These are phyloP conservation scores for Pisolithus albus DNA, from an alignment of 768 basidiomycete species.

Conservation along the genomic window DNA sequence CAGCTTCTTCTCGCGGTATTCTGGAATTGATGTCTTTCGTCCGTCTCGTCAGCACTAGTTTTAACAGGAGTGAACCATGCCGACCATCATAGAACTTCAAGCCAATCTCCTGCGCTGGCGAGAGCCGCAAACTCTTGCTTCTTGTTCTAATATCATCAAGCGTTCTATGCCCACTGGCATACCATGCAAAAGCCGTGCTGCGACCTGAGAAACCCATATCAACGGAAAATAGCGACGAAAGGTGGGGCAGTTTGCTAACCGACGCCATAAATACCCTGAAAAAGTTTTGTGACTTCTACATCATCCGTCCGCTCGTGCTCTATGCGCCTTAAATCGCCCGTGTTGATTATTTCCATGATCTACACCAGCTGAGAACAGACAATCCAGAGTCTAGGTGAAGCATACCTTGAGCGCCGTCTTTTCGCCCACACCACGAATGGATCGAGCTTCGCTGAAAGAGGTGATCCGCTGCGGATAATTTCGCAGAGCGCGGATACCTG, in stretches of 20 bases:
- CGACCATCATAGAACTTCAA: slow-evolving; percentile 63
- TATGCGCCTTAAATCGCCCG: slow-evolving; percentile 66
- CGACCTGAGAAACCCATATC: slow-evolving; percentile 38
- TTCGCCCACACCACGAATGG: slow-evolving; percentile 57
- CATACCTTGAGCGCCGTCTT: slow-evolving; percentile 71
- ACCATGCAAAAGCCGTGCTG: slow-evolving; percentile 66
- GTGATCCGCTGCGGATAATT: slow-evolving; percentile 52
- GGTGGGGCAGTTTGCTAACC: slow-evolving; percentile 39
- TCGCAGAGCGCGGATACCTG: slow-evolving; percentile 56
- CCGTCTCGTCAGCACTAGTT: background rate
- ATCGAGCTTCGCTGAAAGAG: slow-evolving; percentile 50
- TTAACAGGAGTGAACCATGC: slow-evolving; percentile 5
- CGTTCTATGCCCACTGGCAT: slow-evolving; percentile 65
- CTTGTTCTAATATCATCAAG: slow-evolving; percentile 63
- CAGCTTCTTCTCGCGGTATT: slow-evolving; percentile 80
- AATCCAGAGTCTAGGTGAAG: background rate
- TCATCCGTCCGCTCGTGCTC: slow-evolving; percentile 61
- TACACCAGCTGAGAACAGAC: slow-evolving; percentile 20
- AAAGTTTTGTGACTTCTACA: slow-evolving; percentile 46
- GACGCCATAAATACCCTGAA: slow-evolving; percentile 83
- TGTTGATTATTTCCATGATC: slow-evolving; percentile 79
- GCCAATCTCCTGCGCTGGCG: slow-evolving; percentile 58
- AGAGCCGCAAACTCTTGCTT: slow-evolving; percentile 56
- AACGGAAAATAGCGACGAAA: background rate
- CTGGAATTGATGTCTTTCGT: slow-evolving; percentile 71